Conservation (phyloP, 2,329 filamentous ascomycete genomes). For the Biscogniauxia sp. region DNA sequence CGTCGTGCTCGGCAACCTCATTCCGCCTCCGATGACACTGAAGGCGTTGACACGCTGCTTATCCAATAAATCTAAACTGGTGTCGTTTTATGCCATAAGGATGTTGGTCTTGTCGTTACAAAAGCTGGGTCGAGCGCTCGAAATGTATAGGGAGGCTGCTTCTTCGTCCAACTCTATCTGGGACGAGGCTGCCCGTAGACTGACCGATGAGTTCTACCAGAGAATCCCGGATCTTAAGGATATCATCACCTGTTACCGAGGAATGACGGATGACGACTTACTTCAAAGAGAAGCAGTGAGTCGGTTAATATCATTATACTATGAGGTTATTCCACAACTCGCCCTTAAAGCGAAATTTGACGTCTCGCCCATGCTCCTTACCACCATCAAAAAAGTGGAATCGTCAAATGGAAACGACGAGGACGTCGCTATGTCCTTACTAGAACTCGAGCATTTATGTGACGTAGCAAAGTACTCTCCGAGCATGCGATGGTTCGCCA, state of each 20-base stretch:
- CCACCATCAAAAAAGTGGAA: conserved; percentile 63
- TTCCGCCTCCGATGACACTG: conserved; percentile 79
- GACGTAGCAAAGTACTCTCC: conserved; percentile 77
- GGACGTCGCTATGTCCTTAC: conserved; percentile 55
- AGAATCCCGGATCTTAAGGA: conserved; percentile 81
- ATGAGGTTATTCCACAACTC: conserved; percentile 74
- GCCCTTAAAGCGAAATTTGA: conserved; percentile 86
- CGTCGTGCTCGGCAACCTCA: conserved; percentile 78
- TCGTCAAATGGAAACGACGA: conserved; percentile 48
- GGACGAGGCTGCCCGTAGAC: conserved; percentile 64
- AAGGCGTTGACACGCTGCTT: conserved; percentile 78
- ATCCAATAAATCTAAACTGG: conserved; percentile 71
- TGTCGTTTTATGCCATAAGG: conserved; percentile 80
- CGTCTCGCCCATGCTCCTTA: conserved; percentile 72
- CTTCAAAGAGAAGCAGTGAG: conserved; percentile 78
- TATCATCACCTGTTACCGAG: conserved; percentile 70
- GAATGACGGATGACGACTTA: conserved; percentile 64
- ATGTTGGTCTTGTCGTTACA: conserved; percentile 75
- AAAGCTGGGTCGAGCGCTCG: conserved; percentile 67
- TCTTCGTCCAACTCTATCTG: conserved; percentile 54
- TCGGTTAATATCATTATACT: conserved; percentile 79
- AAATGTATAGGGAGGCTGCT: conserved; percentile 54
- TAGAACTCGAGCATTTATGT: conserved; percentile 80
- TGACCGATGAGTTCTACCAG: conserved; percentile 73
- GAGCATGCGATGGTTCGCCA: conserved; percentile 88